These are phyloP conservation scores for Chromera velia DNA, from an alignment of 73 alveolate species.

Conservation along the genomic window DNA sequence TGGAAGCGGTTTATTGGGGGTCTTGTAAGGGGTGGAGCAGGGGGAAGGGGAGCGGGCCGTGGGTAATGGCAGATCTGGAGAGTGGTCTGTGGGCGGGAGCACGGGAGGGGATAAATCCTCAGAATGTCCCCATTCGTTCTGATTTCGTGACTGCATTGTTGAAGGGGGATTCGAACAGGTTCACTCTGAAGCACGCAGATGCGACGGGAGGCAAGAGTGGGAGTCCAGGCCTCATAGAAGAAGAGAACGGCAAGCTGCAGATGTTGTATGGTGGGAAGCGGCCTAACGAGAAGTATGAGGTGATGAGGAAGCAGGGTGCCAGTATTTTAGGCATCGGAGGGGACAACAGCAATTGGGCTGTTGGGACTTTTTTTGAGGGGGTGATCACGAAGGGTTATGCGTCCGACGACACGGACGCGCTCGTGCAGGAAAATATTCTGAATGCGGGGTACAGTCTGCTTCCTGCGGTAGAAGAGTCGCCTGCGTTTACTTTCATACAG, in stretches of 20 bases:
- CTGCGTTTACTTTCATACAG: no score
- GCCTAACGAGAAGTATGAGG: constrained; percentile 6
- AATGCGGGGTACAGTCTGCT: constrained; percentile 2
- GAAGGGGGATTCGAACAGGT: constrained; percentile 1
- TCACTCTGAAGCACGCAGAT: constrained; percentile 9
- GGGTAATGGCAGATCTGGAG: constrained; percentile 16
- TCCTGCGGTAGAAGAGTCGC: no score
- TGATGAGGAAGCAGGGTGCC: constrained; percentile 13
- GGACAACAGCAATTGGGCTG: constrained; percentile 11
- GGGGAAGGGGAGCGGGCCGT: constrained; percentile 6
- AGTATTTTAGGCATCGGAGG: constrained; percentile 8
- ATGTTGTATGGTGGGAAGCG: constrained; percentile 4
- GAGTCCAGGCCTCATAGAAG: no score
- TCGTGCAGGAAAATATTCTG: neutral
- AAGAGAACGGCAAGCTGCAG: neutral
- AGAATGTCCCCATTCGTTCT: neutral
- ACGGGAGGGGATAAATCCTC: neutral
- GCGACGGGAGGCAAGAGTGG: constrained; percentile 1
- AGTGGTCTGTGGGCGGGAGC: constrained; percentile 4
- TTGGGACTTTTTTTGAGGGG: constrained; percentile 7
- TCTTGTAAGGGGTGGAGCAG: neutral
- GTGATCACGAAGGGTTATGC: constrained; percentile 5
- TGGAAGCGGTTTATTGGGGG: constrained; percentile 9
- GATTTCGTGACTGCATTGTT: constrained; percentile 15
- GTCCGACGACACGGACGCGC: neutral